Base-by-base conservation (phyloP, 1,284 basidiomycete species). In the Trametes hirsuta region DNA sequence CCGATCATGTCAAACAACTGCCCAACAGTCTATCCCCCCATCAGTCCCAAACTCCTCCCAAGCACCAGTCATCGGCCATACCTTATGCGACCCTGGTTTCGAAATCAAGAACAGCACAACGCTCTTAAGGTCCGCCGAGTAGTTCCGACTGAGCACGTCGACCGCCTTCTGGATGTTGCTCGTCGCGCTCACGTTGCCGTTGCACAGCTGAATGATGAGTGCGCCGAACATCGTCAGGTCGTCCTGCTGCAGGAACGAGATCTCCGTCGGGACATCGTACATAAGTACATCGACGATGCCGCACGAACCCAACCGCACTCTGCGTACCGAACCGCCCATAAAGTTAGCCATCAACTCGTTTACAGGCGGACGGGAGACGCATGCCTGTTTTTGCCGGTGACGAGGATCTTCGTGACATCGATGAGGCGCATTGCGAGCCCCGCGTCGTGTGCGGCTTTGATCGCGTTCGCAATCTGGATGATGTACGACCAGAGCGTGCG, bases 401-500 rank as follows among this genome's bases (percentile, higher is more conserved):
- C 76, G 48, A 99, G 71, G 49, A 99, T 85, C 77, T 97, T 97
- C 49, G 88, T 92, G 5, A 89, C 84, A 67, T 98, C 95, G 42
- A 99, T 78, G 75, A 90, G 88, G 50, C 95, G 81, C 30, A 95
- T 84, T 0, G 96, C 93, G 45, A 95, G 78, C 0, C 94, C 93
- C 1, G 84, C 84, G 47, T 88, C 89, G 72, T 99, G 97, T 0
- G 94, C 88, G 34, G 84, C 85, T 74, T 91, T 95, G 73, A 99
- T 85, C 0, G 93, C 95, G 64, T 86, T 90, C 2, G 91, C 89
- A 55, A 99, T 86, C 75, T 99, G 97, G 37, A 94, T 85, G 52
- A 97, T 85, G 71, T 97, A 99, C 15, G 91, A 92, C 97, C 97
- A 99, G 11, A 99, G 73, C 0, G 90, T 87, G n/a, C 88, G 81